Base-by-base conservation (phyloP, 129 eudicot genomes). In the Lonicera japonica region DNA sequence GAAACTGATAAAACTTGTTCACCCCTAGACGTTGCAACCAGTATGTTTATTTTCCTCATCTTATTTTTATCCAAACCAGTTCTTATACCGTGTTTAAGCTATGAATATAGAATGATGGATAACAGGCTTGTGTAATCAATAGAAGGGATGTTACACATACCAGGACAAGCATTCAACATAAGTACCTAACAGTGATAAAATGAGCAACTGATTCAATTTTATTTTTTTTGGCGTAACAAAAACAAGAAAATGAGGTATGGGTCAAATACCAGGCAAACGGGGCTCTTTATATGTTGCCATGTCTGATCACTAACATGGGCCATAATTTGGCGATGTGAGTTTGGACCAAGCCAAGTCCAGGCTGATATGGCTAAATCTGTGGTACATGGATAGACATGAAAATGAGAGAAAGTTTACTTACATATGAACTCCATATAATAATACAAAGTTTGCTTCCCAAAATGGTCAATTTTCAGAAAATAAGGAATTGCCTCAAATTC, bases 21-120 rank as follows among this genome's bases (percentile, higher is more conserved):
- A 22, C 83, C 75, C 20, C 72, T 79, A 25, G 82, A 78, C 52
- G 36, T 60, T 56, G 72, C 69, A 54, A 62, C 70, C 13, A 73
- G 90, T 87, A 83, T 52, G 79, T 64, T 70, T 12, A 25, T 63
- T 63, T 67, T 25, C 70, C 60, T 15, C 9, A 46, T 54, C 14
- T 4, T 21, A 66, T 24, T 20, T 5, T 18, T 29, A 23, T 43
- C 68, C 19, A 43, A 25, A 50, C 47, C 14, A 52, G 41, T 46
- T 66, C 50, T 60, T 55, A 41, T 41, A 63, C 34, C 8, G 25
- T 19, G 36, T 9, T 48, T 20, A 21, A 25, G 39, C 58, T 5
- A 54, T 48, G 5, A 70, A 63, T 43, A 46, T 63, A 29, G 56
- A 56, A 48, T 53, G 36, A 29, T 6, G 36, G 2, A 29, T 29